Percentiles rank a stretch among this genome's conserved stretches.
Conservation (phyloP, 805 yeast genomes). For the Yamadazyma nakazawae region DNA sequence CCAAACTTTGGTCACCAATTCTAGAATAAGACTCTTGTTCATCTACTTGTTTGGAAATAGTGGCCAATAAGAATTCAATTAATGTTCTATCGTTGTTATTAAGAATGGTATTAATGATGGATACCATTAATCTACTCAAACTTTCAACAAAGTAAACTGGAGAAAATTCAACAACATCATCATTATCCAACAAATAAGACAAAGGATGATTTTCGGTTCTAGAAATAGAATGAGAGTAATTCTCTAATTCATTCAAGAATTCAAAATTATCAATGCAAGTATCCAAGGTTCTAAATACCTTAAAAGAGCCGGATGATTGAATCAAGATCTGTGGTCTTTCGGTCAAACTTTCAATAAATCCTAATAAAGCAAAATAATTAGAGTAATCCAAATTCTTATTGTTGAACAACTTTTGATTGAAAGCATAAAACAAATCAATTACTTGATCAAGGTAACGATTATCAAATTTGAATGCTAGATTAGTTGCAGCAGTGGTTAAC, state of each 20-base stretch:
- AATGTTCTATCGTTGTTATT: conserved; percentile 22
- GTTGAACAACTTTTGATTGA: conserved; percentile 25
- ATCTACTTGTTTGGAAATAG: conserved; percentile 22
- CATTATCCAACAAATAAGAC: conserved; percentile 21
- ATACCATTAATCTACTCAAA: conserved; percentile 34
- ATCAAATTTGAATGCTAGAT: conserved; percentile 26
- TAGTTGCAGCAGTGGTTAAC: conserved; percentile 31
- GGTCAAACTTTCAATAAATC: conserved; percentile 31
- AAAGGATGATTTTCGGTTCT: conserved; percentile 16
- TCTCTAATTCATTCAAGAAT: conserved; percentile 35
- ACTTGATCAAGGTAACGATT: conserved; percentile 20
- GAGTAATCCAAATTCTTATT: conserved; percentile 22
- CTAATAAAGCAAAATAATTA: conserved; percentile 34
- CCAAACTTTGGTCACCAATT: conserved; percentile 10
- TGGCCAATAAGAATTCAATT: conserved; percentile 25
- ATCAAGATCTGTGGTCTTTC: conserved; percentile 26
- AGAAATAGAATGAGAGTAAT: conserved; percentile 21
- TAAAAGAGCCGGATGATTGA: conserved; percentile 21
- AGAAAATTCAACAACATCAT: conserved; percentile 27
- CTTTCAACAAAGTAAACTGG: conserved; percentile 34
- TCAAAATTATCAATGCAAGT: conserved; percentile 36
- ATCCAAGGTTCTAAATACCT: conserved; percentile 32
- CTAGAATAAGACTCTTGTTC: conserved; percentile 6
- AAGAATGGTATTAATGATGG: conserved; percentile 30
- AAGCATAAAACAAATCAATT: conserved; percentile 24